These are phyloP conservation scores for Ophiostoma himal-ulmi DNA, from an alignment of 2,329 filamentous ascomycete species.

Conservation along the genomic window DNA sequence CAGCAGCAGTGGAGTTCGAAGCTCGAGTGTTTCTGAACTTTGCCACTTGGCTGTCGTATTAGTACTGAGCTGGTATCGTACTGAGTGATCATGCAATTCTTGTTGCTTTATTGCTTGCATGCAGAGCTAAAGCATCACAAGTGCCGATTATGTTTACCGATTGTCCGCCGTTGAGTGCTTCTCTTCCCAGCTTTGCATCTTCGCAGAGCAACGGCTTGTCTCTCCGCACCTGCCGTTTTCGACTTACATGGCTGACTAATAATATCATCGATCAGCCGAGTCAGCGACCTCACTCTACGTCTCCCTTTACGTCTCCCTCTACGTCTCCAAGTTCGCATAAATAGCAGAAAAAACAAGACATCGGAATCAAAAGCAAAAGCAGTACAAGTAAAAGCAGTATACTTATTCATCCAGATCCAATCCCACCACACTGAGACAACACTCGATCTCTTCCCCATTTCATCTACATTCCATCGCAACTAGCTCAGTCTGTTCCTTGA, in stretches of 20 bases:
- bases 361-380: too few species aligned
- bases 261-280: neutral
- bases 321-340: neutral
- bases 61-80: neutral
- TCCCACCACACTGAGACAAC: neutral
- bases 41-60: neutral
- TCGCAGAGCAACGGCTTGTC: neutral
- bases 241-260: neutral
- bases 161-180: neutral
- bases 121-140: neutral
- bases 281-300: neutral
- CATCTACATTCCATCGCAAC: neutral
- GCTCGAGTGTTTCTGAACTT: neutral
- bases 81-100: neutral
- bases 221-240: neutral
- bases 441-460: neutral
- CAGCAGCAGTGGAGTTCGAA: neutral
- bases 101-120: neutral
- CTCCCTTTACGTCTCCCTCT: too few species aligned
- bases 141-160: neutral
- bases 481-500: neutral
- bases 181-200: neutral
- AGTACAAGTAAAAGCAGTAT: neutral
- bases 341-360: neutral
- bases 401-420: neutral